A percentile compares a stretch with the other conserved stretches of the same genome.
These are phyloP conservation scores for Sporothrix mexicana DNA, from an alignment of 2,329 filamentous ascomycete species.

Conservation along the genomic window DNA sequence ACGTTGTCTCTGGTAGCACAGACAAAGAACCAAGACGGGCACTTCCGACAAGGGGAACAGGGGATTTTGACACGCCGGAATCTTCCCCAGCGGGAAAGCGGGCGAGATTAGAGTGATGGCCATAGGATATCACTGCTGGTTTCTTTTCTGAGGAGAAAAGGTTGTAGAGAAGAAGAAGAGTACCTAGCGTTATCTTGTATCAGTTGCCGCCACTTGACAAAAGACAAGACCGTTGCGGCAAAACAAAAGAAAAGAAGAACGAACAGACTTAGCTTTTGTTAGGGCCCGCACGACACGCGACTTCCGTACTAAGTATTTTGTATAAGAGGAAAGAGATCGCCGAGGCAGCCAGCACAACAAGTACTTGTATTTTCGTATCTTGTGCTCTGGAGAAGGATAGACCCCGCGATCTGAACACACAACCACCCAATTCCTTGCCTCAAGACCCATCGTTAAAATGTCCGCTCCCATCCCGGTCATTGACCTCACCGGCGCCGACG, in stretches of 20 bases:
- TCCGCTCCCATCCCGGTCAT: constrained; percentile 74
- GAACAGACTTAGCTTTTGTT: background rate
- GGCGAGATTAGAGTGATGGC: background rate
- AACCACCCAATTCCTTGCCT: background rate
- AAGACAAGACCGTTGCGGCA: background rate
- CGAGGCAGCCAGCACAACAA: constrained; percentile 9
- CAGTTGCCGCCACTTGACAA: background rate
- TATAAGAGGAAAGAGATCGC: constrained; percentile 23
- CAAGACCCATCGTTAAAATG: constrained; percentile 38
- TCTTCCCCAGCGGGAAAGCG: constrained; percentile 12
- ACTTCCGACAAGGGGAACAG: background rate
- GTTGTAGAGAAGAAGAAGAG: background rate
- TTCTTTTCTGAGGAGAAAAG: background rate
- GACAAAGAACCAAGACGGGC: background rate
- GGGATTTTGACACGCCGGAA: background rate
- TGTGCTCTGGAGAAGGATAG: background rate
- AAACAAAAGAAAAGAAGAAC: background rate
- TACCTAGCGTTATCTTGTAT: background rate
- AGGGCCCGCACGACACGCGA: background rate
- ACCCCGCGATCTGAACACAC: constrained; percentile 5
- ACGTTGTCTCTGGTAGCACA: background rate
- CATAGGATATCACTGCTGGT: background rate
- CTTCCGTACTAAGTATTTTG: background rate
- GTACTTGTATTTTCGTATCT: too few species aligned
- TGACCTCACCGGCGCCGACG: constrained; percentile 70